Conservation (phyloP, 1,139 yeast genomes). For the Saccharomyces hybrid region DNA sequence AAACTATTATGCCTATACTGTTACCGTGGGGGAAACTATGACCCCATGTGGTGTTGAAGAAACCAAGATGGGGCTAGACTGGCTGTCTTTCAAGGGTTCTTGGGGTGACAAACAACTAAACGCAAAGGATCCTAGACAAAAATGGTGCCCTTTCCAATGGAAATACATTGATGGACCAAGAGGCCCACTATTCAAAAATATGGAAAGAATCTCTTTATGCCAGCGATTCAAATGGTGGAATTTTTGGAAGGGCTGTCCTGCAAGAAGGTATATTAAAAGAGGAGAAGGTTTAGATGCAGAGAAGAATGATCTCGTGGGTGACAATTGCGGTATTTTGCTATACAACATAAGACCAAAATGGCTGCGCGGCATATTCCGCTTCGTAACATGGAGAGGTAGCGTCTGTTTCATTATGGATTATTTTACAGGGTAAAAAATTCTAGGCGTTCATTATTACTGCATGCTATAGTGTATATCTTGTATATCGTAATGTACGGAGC, state of each 20-base stretch:
- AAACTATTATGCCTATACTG: conserved; percentile 73
- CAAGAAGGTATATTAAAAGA: conserved; percentile 60
- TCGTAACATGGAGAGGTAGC: conserved; percentile 61
- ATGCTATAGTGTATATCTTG: no score
- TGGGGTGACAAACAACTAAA: conserved; percentile 81
- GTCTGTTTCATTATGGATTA: conserved; percentile 52
- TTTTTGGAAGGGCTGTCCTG: conserved; percentile 51
- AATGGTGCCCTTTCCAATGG: conserved; percentile 81
- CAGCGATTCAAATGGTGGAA: conserved; percentile 83
- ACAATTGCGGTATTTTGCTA: conserved; percentile 45
- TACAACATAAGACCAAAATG: conserved; percentile 42
- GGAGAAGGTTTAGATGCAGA: conserved; percentile 70
- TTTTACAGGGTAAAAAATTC: conserved; percentile 15
- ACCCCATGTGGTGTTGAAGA: conserved; percentile 30
- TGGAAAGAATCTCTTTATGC: conserved; percentile 60
- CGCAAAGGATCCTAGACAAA: conserved; percentile 64
- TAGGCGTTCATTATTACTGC: no score
- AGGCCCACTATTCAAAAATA: conserved; percentile 76
- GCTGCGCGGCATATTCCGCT: conserved; percentile 40
- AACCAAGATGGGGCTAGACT: conserved; percentile 42
- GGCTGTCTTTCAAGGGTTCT: no score
- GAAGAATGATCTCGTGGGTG: conserved; percentile 43
- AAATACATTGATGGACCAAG: conserved; percentile 82
- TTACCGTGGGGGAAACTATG: conserved; percentile 9
- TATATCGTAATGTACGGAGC: no score